Evolutionary conservation across 1,284 basidiomycete genomes (phyloP), one percentile per base, ranked within the genome.

Genomic region (Entoloma clypeatum): DNA sequence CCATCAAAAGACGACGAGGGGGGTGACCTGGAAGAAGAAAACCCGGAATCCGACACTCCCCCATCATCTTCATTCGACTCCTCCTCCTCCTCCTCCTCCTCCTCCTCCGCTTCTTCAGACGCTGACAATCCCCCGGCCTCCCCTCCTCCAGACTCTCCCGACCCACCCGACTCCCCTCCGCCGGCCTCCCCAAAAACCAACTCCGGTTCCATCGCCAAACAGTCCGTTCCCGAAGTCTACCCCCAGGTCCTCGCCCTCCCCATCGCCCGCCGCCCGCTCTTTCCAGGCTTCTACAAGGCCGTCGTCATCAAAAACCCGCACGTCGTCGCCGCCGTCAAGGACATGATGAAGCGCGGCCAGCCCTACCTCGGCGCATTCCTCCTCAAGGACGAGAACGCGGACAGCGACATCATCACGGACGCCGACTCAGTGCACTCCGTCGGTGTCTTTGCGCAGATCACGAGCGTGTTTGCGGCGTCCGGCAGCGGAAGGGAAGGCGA

Each of bases 331-430:
- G 93, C 93, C 4, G 92, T 99, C 59, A 91, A 94, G 67, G 93
- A 98, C 58, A 90, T 95, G 75, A 90, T 97, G 78, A 85, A 88
- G 57, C 89, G 92, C 38, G 94, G 95, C 2, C 95, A 98, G 64
- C 94, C 94, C 0, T 99, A 99, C 65, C 81, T 99, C 47, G 95
- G 96, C 44, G 96, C 95, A 17, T 99, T 99, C 73, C 67, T 99
- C 29, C 82, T 98, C 57, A 98, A 97, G 71, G 93, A 98, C 61
- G 90, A 93, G 52, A 82, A 92, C 52, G 77, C 85, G 43, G 95
- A 99, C 64, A 86, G 86, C 55, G 96, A 99, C 63, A 79, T 95
- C 44, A 96, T 98, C 56, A 88, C 87, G 48, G 86, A 88, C 57
- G 65, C 92, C 38, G 79, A 89, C 64, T 83, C 91, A 47, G 92